Conservation (phyloP, 768 basidiomycete species). For the Obba rivulosa region DNA sequence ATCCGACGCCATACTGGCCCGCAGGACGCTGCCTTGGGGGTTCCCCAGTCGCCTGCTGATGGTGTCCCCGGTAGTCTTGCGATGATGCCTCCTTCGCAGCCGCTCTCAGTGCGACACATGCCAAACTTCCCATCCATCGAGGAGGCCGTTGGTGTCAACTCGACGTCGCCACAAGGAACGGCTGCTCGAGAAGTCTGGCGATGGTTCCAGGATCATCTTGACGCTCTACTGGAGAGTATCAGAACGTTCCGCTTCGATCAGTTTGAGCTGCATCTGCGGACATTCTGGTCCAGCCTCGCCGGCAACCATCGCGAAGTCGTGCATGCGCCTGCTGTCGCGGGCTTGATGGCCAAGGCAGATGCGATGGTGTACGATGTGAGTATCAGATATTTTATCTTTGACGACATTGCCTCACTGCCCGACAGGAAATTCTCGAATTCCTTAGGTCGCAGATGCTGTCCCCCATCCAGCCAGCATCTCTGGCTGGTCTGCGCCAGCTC, state of each 20-base stretch:
- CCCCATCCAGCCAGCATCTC: slow-evolving; percentile 59
- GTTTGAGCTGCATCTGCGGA: slow-evolving; percentile 81
- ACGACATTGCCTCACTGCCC: slow-evolving; percentile 15
- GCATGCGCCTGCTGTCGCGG: slow-evolving; percentile 83
- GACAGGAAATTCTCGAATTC: slow-evolving; percentile 81
- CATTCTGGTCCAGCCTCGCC: slow-evolving; percentile 76
- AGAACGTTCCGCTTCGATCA: slow-evolving; percentile 80
- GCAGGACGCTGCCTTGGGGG: slow-evolving; percentile 48
- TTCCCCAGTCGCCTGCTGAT: slow-evolving; percentile 47
- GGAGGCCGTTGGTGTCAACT: slow-evolving; percentile 72
- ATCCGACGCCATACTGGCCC: slow-evolving; percentile 67
- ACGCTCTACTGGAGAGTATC: slow-evolving; percentile 73
- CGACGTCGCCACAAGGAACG: slow-evolving; percentile 70
- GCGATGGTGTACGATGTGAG: slow-evolving; percentile 88
- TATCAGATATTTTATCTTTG: slow-evolving; percentile 9
- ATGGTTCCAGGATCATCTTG: slow-evolving; percentile 90
- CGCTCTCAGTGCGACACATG: slow-evolving; percentile 67
- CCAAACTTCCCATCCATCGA: slow-evolving; percentile 82
- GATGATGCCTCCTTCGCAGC: slow-evolving; percentile 42
- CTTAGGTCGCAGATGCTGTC: slow-evolving; percentile 82
- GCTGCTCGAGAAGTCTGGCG: slow-evolving; percentile 86
- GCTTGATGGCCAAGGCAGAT: slow-evolving; percentile 85
- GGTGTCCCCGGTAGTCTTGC: slow-evolving; percentile 37
- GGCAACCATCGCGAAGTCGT: slow-evolving; percentile 82
- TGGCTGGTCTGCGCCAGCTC: slow-evolving; percentile 71